These are phyloP conservation scores for Moesziomyces parantarcticus DNA, from an alignment of 1,284 basidiomycete genomes.

Conservation along the genomic window DNA sequence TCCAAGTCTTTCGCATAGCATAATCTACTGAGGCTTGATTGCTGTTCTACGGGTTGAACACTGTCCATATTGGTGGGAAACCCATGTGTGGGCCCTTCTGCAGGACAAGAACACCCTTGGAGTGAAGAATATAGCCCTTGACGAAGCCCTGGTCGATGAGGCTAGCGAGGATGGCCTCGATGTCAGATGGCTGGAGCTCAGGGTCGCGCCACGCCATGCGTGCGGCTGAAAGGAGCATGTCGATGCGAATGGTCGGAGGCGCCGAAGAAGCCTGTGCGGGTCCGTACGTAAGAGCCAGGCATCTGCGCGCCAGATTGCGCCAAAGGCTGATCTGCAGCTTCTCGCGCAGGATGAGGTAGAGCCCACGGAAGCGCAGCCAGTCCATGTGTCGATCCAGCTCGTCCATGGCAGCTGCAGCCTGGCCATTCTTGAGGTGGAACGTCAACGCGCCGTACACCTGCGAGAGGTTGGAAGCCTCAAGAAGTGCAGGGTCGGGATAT, in stretches of 20 bases:
- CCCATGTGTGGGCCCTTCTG: conserved; percentile 67
- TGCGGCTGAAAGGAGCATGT: conserved; percentile 60
- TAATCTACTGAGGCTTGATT: not conserved
- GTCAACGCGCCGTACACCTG: conserved; percentile 55
- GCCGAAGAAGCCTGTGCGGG: conserved; percentile 35
- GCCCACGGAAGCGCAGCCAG: conserved; percentile 66
- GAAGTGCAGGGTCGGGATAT: conserved; percentile 62
- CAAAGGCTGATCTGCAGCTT: conserved; percentile 69
- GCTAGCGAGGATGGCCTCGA: conserved; percentile 68
- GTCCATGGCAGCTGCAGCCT: conserved; percentile 55
- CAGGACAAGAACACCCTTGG: conserved; percentile 66
- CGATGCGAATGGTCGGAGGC: conserved; percentile 65
- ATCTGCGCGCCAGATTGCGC: conserved; percentile 68
- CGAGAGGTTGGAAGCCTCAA: conserved; percentile 60
- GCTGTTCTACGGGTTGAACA: conserved; percentile 35
- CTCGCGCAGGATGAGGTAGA: conserved; percentile 68
- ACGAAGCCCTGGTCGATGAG: conserved; percentile 69
- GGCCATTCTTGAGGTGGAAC: conserved; percentile 56
- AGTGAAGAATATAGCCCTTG: conserved; percentile 69
- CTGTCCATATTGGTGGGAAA: conserved; percentile 63
- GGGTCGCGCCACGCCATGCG: conserved; percentile 64
- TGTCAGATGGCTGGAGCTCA: conserved; percentile 65
- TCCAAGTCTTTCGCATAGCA: not conserved
- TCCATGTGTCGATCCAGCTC: conserved; percentile 64
- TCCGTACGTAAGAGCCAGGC: conserved; percentile 27